Evolutionary conservation across 2,329 filamentous ascomycete genomes (phyloP), one percentile per base, ranked within the genome.

Genomic region (Cladosporium cucumerinum): DNA sequence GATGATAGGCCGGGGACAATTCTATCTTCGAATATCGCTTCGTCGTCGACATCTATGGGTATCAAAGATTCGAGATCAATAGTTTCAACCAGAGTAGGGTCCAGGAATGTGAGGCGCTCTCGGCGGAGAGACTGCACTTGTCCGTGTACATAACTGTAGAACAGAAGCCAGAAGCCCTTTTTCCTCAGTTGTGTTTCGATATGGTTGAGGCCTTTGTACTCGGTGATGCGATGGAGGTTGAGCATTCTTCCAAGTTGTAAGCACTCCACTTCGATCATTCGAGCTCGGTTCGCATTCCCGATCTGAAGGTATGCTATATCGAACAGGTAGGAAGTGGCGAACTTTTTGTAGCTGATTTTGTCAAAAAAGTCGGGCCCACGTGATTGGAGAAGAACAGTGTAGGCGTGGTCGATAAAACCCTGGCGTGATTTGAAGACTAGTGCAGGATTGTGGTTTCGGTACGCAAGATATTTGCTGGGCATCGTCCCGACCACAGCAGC

Each of bases 161-260:
- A 64, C n/a, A 64, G n/a, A 12, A 64, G 32, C 62, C 62, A 64
- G 28, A 64, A 64, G 21, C 62, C 62, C 46, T 64, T 64, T 25
- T 64, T 64, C 55, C 62, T 64, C 5, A 64, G 14, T 43, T 64
- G 62, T 10, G 55, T 64, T 34, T 64, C 62, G 7, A 64, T 64
- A n/a, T 64, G 62, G n/a, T 64, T 64, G 12, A 64, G 55, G 4
- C 62, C 62, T 30, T 30, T 30, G n/a, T 64, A 64, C 26, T 59
- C 62, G 21, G 43, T 54, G 10, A 52, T 59, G 21, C 34, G 36
- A 43, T 64, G 62, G 18, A 64, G 28, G 25, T 48, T 36, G 23
- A 64, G 62, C 43, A 64, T 58, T n/a, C 62, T 28, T 23, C 51
- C 62, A 28, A 64, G 54, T 21, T 64, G 62, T 21, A 52, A 23